Evolutionary conservation across 2,329 filamentous ascomycete genomes (phyloP), one percentile per base, ranked within the genome.

Genomic region (Cladosporium cucumerinum): DNA sequence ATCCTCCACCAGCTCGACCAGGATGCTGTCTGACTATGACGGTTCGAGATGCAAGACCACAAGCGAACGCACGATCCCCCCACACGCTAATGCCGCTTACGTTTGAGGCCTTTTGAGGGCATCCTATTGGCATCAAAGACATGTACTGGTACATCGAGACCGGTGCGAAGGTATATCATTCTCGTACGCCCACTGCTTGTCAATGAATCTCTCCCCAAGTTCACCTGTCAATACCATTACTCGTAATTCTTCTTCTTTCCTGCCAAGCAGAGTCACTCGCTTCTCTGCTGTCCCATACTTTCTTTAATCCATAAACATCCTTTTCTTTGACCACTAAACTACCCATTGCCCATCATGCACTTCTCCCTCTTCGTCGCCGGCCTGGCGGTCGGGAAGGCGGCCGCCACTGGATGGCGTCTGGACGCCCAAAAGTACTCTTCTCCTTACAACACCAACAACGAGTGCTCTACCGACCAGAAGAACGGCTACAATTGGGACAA

Each of bases 391-490:
- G 81, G 82, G 77, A 81, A 70, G 79, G 81, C 68, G 74, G 74
- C 80, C 55, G 82, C 79, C 68, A 77, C 76, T 57, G 73, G 76
- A 71, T 88, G 85, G 82, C 75, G 78, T 67, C 78, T 79, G 65
- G 78, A 81, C 68, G 80, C 82, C 63, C 72, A 77, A 57, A 77
- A 82, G 66, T 96, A 87, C 83, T 82, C 82, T 57, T 89, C 84
- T 77, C 92, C 92, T 14, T 79, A 81, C 66, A 92, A 91, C 83
- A 87, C 85, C 73, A 81, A 92, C 81, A 95, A 95, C 82, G 79
- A 89, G 72, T 97, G 94, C 79, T 87, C 85, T 65, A 76, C 84
- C n/a, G 78, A 87, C 69, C 91, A 96, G 80, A 79, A 84, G 68
- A 70, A 73, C 25, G 93, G 92, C 58, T 95, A 90, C 77, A 81